phyloP scores from a whole-genome alignment of 2,329 filamentous ascomycete genomes.

The Ceratocystis huliohia region DNA sequence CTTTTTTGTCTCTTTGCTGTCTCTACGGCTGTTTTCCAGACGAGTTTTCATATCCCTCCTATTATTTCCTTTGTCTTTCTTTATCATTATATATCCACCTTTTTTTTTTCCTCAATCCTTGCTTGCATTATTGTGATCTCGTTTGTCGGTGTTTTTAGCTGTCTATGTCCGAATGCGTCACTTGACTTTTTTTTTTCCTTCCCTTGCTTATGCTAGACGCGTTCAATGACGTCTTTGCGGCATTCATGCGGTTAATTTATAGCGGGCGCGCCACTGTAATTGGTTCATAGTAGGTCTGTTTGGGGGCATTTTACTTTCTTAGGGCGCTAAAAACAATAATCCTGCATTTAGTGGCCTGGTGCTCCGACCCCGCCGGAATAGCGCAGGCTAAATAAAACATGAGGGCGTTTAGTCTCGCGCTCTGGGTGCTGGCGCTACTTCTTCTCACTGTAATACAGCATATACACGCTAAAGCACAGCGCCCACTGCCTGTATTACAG shows the following conservation, averaged over 20 bases:
- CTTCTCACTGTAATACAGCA: background rate
- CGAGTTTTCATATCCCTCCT: background rate
- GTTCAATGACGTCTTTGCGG: background rate
- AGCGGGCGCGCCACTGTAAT: background rate
- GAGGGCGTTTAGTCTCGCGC: too few species aligned
- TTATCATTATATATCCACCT: background rate
- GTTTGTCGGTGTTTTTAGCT: background rate
- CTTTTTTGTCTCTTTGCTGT: background rate
- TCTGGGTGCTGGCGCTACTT: background rate
- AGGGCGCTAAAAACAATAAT: too few species aligned
- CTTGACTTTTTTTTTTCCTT: background rate
- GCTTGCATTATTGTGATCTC: background rate
- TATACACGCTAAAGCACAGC: background rate
- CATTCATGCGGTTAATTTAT: background rate
- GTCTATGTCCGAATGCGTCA: background rate
- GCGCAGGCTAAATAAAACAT: too few species aligned
- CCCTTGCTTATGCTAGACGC: background rate
- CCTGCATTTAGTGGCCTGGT: background rate
- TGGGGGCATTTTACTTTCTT: too few species aligned
- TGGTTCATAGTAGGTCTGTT: too few species aligned
- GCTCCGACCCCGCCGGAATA: too few species aligned
- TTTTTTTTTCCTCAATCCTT: background rate
- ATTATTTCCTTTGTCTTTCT: background rate
- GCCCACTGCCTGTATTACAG: background rate
- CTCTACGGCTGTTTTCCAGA: background rate